Evolutionary conservation across 768 basidiomycete species (phyloP).

Genomic region (Termitomyces sp.): DNA sequence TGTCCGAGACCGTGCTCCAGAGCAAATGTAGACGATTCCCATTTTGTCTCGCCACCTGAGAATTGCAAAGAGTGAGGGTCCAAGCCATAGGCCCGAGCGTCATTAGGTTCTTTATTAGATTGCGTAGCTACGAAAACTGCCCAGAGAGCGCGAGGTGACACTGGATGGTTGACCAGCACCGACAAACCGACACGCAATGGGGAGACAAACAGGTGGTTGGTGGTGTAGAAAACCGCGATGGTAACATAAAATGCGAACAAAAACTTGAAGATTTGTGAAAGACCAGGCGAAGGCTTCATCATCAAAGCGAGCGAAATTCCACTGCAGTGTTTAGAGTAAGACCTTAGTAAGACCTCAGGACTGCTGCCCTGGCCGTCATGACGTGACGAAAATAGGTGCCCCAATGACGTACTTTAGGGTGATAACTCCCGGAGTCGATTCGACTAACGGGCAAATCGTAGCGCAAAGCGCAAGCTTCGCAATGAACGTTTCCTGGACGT

Average conservation of each 20-base stretch:
- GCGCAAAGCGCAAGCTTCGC: too few relatives aligned
- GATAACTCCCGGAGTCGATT: too few relatives aligned
- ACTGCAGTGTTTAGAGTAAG: not conserved
- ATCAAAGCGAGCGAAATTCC: not conserved
- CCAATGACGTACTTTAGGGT: too few relatives aligned
- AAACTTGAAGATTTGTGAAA: slow-evolving; percentile 21
- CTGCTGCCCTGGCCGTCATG: not conserved
- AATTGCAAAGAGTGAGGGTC: slow-evolving; percentile 10
- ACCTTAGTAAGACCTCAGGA: not conserved
- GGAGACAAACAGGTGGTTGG: slow-evolving; percentile 30
- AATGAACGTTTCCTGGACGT: too few relatives aligned
- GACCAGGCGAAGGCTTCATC: slow-evolving; percentile 4
- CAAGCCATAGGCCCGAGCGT: slow-evolving; percentile 10
- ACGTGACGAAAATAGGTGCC: too few relatives aligned
- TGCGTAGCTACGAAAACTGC: slow-evolving; percentile 2
- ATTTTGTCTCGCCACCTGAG: slow-evolving; percentile 18
- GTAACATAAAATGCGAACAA: slow-evolving; percentile 28
- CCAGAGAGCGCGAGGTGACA: slow-evolving; percentile 17
- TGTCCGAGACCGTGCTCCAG: slow-evolving; percentile 30
- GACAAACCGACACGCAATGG: slow-evolving; percentile 25
- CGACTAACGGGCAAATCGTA: too few relatives aligned
- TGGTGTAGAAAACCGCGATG: slow-evolving; percentile 40
- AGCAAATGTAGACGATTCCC: slow-evolving; percentile 28
- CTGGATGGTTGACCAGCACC: slow-evolving; percentile 17
- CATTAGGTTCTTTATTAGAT: slow-evolving; percentile 4